A percentile compares a stretch with the other conserved stretches of the same genome.
These are phyloP conservation scores for Hypomontagnella submonticulosa DNA, from an alignment of 495 filamentous ascomycete species.

Conservation along the genomic window DNA sequence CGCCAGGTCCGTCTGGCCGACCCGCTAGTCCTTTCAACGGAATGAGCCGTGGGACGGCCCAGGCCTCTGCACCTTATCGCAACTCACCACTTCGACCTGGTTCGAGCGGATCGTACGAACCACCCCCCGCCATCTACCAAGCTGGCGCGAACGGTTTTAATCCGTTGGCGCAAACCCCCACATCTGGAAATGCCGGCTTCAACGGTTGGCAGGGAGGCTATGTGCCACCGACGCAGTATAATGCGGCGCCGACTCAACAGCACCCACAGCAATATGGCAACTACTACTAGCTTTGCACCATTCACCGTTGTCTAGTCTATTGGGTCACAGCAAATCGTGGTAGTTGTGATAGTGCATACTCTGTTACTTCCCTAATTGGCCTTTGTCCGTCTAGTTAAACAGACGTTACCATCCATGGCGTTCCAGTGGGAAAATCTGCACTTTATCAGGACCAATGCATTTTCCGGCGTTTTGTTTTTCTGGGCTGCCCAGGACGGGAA, in stretches of 20 bases:
- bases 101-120: conserved; percentile 59
- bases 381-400: neutral
- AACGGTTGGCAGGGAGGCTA: conserved; percentile 39
- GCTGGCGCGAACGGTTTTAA: conserved; percentile 38
- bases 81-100: conserved; percentile 58
- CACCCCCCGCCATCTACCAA: conserved; percentile 52
- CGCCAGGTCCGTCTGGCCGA: conserved; percentile 51
- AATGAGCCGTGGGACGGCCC: conserved; percentile 41
- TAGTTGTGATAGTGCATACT: neutral
- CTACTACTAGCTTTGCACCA: conserved; percentile 27
- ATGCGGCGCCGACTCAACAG: conserved; percentile 16
- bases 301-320: neutral
- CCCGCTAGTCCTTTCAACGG: conserved; percentile 54
- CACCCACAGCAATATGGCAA: conserved; percentile 39
- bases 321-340: neutral
- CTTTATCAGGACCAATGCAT: conserved; percentile 12
- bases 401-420: conserved; percentile 5
- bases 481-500: neutral
- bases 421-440: conserved; percentile 5
- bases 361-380: neutral
- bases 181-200: conserved; percentile 33
- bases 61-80: conserved; percentile 51
- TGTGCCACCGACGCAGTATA: conserved; percentile 20
- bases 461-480: conserved; percentile 14
- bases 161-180: conserved; percentile 33